These are phyloP conservation scores for Lanzia echinophila DNA, from an alignment of 2,329 filamentous ascomycete genomes.

Conservation along the genomic window DNA sequence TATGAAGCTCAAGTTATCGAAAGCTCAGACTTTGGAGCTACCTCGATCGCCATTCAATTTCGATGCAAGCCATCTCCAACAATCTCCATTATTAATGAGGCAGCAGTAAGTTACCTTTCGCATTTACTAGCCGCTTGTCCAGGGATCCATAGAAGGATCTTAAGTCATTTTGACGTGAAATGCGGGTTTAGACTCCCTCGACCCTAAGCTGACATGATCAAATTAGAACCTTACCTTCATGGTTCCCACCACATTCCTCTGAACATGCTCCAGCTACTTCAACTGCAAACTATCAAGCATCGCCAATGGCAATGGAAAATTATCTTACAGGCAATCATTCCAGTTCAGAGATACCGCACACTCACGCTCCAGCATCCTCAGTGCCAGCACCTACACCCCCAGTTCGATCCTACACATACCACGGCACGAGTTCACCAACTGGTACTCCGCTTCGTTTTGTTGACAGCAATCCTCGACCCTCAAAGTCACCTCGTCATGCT, in stretches of 20 bases:
- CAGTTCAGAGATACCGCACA: slow-evolving; percentile 18
- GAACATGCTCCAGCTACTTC: slow-evolving; percentile 23
- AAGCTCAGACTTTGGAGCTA: slow-evolving; percentile 23
- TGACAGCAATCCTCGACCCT: slow-evolving; percentile 28
- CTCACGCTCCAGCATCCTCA: slow-evolving; percentile 14
- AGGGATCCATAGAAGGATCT: neutral
- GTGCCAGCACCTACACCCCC: slow-evolving; percentile 10
- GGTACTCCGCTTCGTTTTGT: slow-evolving; percentile 20
- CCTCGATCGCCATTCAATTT: slow-evolving; percentile 30
- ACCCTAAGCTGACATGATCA: slow-evolving; percentile 5
- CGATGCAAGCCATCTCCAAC: slow-evolving; percentile 26
- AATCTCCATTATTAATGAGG: slow-evolving; percentile 25
- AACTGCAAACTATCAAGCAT: slow-evolving; percentile 22
- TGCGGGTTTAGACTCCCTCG: neutral
- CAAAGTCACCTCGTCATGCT: slow-evolving; percentile 29
- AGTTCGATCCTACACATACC: slow-evolving; percentile 8
- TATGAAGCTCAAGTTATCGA: slow-evolving; percentile 21
- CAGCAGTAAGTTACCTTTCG: slow-evolving; percentile 23
- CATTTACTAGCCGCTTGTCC: neutral
- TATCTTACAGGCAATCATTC: slow-evolving; percentile 25
- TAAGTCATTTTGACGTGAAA: neutral
- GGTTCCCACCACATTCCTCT: slow-evolving; percentile 22
- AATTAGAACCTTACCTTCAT: slow-evolving; percentile 15
- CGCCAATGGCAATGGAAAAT: slow-evolving; percentile 18
- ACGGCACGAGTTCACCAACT: slow-evolving; percentile 6